Base-by-base conservation (phyloP, 495 filamentous ascomycete genomes). In the Penicillium steckii region DNA sequence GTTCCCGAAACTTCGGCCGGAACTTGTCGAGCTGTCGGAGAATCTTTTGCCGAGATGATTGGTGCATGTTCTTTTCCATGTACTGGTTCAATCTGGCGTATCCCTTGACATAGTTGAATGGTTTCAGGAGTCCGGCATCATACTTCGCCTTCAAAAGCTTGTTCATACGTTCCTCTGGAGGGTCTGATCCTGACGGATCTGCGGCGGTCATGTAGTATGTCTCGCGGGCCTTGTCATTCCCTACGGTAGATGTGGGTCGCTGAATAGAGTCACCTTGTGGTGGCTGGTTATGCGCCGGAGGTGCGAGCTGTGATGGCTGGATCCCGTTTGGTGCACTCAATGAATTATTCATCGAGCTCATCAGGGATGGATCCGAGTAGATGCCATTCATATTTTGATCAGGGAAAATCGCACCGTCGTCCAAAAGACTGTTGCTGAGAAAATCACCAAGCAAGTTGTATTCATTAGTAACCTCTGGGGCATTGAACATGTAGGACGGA, bases 81-180 rank as follows among this genome's bases (percentile, higher is more conserved):
- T 96, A 97, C 50, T 81, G 81, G 44, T 90, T 87, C 27, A 98
- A 73, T 17, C 91, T 79, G 7, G 90, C 88, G 61, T 97, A 98
- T 9, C 95, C 94, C 60, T 95, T 95, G 55, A 96, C 87, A 69
- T 98, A 97, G 68, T 96, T 97, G 78, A 97, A 98, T 8, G 94
- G 94, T 63, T 91, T 91, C 55, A 98, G 75, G 56, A 98, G 77
- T 4, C 94, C 94, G 2, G 94, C 94, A 60, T 96, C 91, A 62
- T 93, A 91, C 66, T 98, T 98, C 40, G 95, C 94, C 67, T 88
- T 87, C 47, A 98, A 81, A 1, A 98, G 85, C 59, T 91, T 90
- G 67, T 94, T 89, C 90, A 97, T 95, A 50, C 95, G 85, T 65
- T 95, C 89, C 69, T 96, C 91, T 22, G 94, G 92, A 13, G 87